Evolutionary conservation across 192 early-diverging fungal genomes (phyloP).

Genomic region (Linnemannia hyalina): DNA sequence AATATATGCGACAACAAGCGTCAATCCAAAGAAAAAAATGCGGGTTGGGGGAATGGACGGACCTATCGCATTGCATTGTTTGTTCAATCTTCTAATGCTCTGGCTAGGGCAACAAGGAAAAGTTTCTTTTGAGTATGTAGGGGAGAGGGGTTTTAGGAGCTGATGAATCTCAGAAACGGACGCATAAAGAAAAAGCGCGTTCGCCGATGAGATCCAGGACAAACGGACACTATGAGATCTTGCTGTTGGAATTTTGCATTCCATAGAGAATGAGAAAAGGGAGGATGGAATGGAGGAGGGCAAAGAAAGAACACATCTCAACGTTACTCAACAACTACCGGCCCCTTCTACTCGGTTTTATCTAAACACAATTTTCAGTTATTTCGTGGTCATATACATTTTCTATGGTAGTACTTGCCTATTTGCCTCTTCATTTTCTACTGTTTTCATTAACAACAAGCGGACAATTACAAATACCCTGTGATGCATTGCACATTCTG

Average conservation of each 20-base stretch:
- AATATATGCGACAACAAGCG: not conserved
- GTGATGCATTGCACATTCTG: not conserved
- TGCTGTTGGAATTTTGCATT: too few relatives aligned
- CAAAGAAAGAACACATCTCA: not conserved
- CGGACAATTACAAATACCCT: not conserved
- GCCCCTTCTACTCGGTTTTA: not conserved
- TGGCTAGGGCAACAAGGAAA: not conserved
- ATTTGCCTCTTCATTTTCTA: not conserved
- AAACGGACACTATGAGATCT: too few relatives aligned
- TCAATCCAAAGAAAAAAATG: not conserved
- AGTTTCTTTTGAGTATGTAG: not conserved
- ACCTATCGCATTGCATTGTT: not conserved
- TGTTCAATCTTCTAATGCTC: not conserved
- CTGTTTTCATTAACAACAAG: not conserved
- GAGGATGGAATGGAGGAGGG: not conserved
- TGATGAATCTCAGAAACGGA: too few relatives aligned
- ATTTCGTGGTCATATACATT: not conserved
- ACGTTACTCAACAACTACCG: not conserved
- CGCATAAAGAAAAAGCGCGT: too few relatives aligned
- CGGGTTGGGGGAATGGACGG: not conserved
- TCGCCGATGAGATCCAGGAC: too few relatives aligned
- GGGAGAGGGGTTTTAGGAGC: not conserved
- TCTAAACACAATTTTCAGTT: not conserved
- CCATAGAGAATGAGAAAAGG: too few relatives aligned
- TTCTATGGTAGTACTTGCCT: not conserved